A percentile compares a stretch with the other conserved stretches of the same genome.
Conservation (phyloP, 1,284 basidiomycete genomes). For the Rhodotorula mucilaginosa region DNA sequence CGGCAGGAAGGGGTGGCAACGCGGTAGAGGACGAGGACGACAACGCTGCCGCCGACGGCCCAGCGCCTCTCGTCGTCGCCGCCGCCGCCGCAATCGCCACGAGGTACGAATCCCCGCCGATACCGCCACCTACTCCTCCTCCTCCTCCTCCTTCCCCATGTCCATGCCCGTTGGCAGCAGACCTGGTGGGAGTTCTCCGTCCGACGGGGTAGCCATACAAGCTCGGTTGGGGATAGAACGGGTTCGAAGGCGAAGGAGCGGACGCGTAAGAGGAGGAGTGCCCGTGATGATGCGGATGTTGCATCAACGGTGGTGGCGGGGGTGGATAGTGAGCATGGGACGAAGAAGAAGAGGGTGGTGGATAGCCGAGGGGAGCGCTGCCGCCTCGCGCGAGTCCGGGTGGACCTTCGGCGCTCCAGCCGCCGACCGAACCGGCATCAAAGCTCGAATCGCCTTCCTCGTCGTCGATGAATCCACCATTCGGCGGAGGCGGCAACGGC, state of each 20-base stretch:
- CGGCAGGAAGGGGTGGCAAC: not conserved
- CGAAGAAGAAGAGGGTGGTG: not conserved
- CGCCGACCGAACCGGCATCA: constrained; percentile 6
- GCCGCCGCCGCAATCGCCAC: not conserved
- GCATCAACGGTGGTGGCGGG: not conserved
- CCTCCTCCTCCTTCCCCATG: not conserved
- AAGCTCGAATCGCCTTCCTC: constrained; percentile 22
- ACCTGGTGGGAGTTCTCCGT: not conserved
- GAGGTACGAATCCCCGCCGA: not conserved
- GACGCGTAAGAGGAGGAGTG: not conserved
- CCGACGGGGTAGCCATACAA: constrained; percentile 1
- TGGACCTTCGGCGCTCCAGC: constrained; percentile 10
- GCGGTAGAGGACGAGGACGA: too few relatives aligned
- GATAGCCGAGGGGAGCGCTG: constrained; percentile 1
- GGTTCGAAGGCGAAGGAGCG: not conserved
- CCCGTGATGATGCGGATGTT: not conserved
- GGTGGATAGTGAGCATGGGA: not conserved
- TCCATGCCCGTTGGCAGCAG: not conserved
- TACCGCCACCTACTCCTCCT: not conserved
- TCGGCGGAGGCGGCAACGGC: not conserved
- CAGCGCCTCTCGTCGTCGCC: not conserved
- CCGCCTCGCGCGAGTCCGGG: not conserved
- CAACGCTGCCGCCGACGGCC: not conserved
- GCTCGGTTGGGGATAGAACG: constrained; percentile 1
- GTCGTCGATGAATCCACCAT: not conserved